Conservation (phyloP, 2,329 filamentous ascomycete genomes). For the Fusarium sterilihyphosum region DNA sequence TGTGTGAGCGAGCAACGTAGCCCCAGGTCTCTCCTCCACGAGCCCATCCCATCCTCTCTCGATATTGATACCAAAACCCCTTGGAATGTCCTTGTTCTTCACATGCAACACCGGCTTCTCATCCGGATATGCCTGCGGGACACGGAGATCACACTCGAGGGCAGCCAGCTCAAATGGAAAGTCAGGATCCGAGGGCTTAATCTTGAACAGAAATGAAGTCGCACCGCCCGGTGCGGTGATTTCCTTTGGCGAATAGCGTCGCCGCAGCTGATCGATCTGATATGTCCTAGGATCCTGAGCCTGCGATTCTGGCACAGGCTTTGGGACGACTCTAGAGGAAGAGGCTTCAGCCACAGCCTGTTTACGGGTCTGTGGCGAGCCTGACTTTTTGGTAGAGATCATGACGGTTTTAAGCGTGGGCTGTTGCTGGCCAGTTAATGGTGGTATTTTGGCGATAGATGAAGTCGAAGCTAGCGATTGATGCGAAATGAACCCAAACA, state of each 20-base stretch:
- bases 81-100: constrained; percentile 73
- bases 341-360: constrained; percentile 60
- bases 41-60: constrained; percentile 78
- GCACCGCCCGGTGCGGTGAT: constrained; percentile 56
- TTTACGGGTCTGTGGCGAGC: constrained; percentile 47
- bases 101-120: constrained; percentile 69
- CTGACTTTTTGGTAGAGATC: constrained; percentile 50
- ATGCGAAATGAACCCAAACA: constrained; percentile 19
- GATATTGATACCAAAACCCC: constrained; percentile 79
- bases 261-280: constrained; percentile 77
- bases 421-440: constrained; percentile 1
- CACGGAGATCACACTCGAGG: constrained; percentile 72
- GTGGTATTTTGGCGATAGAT: constrained; percentile 3
- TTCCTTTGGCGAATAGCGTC: constrained; percentile 67
- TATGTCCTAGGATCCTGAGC: constrained; percentile 75
- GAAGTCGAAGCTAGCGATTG: not conserved
- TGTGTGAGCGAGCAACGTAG: constrained; percentile 72
- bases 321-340: constrained; percentile 64
- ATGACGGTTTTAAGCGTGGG: constrained; percentile 42
- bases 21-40: constrained; percentile 61
- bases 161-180: constrained; percentile 81
- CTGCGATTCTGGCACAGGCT: constrained; percentile 73
- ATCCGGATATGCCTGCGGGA: constrained; percentile 72
- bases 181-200: constrained; percentile 82
- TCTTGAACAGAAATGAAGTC: constrained; percentile 69